A percentile compares a stretch with the other conserved stretches of the same genome.
phyloP scores from a whole-genome alignment of 768 basidiomycete genomes.

The Amanita muscaria region DNA sequence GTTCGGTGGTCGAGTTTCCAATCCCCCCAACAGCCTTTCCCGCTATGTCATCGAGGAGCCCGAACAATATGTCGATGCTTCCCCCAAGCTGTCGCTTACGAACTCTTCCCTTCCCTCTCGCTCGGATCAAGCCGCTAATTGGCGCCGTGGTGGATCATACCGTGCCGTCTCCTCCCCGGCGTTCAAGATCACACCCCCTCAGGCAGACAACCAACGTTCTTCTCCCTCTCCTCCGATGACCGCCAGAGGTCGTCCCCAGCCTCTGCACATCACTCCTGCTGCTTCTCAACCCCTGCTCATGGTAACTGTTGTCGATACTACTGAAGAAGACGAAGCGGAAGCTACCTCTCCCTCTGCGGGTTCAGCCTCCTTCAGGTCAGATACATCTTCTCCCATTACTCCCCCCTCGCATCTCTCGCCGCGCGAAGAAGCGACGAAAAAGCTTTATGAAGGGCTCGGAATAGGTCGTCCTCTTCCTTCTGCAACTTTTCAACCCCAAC shows the following conservation, averaged over 20 bases:
- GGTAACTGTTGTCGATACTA: constrained; percentile 45
- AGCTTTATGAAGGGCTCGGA: constrained; percentile 83
- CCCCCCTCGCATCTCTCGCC: constrained; percentile 67
- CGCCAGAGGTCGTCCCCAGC: constrained; percentile 51
- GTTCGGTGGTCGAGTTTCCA: constrained; percentile 58
- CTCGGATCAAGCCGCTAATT: constrained; percentile 71
- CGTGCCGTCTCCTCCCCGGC: constrained; percentile 55
- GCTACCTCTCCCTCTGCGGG: constrained; percentile 54
- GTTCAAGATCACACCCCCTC: constrained; percentile 69
- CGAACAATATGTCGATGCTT: background rate
- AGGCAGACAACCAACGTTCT: constrained; percentile 39
- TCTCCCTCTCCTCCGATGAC: constrained; percentile 36
- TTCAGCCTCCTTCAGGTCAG: constrained; percentile 48
- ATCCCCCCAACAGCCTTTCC: constrained; percentile 28
- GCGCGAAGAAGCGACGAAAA: constrained; percentile 82
- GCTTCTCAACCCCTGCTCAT: constrained; percentile 45
- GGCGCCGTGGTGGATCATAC: constrained; percentile 65
- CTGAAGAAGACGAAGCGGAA: constrained; percentile 38
- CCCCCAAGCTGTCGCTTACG: constrained; percentile 62
- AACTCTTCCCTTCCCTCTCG: constrained; percentile 55
- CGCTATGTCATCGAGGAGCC: constrained; percentile 32
- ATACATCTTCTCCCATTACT: constrained; percentile 62
- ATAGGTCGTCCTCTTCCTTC: constrained; percentile 58
- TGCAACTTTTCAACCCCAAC: constrained; percentile 22
- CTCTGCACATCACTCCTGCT: constrained; percentile 50